Percentiles rank a stretch among this genome's conserved stretches.
Evolutionary conservation across 1,139 yeast species (phyloP).

Genomic region (Hanseniaspora uvarum): DNA sequence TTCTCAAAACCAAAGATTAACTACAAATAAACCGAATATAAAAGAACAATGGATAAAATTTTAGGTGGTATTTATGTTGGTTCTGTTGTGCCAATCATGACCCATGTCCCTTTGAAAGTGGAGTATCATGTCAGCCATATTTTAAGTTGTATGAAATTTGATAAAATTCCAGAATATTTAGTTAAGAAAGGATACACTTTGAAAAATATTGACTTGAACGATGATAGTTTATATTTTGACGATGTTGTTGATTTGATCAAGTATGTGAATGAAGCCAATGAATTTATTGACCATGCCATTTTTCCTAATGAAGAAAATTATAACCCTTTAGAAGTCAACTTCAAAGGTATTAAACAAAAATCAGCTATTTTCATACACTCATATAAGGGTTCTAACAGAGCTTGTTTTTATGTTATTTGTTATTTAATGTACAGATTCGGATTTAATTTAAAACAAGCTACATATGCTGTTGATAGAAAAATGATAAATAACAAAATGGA

Average conservation of each 20-base stretch:
- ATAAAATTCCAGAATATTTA: constrained; percentile 43
- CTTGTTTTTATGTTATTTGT: constrained; percentile 62
- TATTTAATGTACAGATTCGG: constrained; percentile 68
- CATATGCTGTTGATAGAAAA: constrained; percentile 60
- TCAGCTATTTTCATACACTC: constrained; percentile 51
- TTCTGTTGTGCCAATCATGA: constrained; percentile 45
- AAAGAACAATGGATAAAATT: constrained; percentile 37
- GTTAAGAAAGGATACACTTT: constrained; percentile 40
- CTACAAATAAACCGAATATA: constrained; percentile 28
- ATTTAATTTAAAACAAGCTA: constrained; percentile 48
- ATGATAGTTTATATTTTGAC: constrained; percentile 31
- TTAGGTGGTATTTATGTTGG: constrained; percentile 59
- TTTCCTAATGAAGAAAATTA: constrained; percentile 34
- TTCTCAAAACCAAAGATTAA: constrained; percentile 1
- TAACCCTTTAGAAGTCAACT: constrained; percentile 28
- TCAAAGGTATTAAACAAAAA: constrained; percentile 36
- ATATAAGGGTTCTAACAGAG: constrained; percentile 82
- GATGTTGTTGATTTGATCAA: constrained; percentile 53
- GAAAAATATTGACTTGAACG: constrained; percentile 61
- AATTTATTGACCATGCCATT: constrained; percentile 58
- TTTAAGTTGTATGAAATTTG: constrained; percentile 56
- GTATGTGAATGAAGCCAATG: constrained; percentile 48
- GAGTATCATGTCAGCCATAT: constrained; percentile 54
- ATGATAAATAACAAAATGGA: constrained; percentile 40
- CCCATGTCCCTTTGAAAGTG: constrained; percentile 37